Evolutionary conservation across 768 basidiomycete species (phyloP).

Genomic region (Panellus pusillus): DNA sequence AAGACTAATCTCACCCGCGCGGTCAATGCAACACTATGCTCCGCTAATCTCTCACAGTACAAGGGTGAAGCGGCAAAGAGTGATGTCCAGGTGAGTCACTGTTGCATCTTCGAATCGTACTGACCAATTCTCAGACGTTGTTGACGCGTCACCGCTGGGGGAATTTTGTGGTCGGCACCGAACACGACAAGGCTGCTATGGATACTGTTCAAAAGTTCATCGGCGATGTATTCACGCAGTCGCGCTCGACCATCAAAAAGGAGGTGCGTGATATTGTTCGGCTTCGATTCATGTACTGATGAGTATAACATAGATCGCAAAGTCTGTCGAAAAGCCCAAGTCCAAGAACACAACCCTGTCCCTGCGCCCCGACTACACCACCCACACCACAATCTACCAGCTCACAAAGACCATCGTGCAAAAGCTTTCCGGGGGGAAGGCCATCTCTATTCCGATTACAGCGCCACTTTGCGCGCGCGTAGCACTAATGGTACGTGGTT

Average conservation of each 20-base stretch:
- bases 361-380: not conserved
- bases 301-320: not conserved
- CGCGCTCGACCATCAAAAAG: constrained; percentile 3
- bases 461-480: not conserved
- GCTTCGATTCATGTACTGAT: not conserved
- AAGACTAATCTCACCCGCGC: constrained; percentile 4
- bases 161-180: constrained; percentile 4
- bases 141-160: constrained; percentile 5
- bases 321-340: not conserved
- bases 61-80: not conserved
- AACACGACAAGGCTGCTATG: constrained; percentile 6
- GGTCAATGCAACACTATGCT: not conserved
- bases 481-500: not conserved
- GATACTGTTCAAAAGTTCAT: constrained; percentile 1
- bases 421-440: constrained; percentile 2
- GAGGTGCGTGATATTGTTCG: constrained; percentile 1
- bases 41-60: not conserved
- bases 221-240: not conserved
- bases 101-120: not conserved
- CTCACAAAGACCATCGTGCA: constrained; percentile 5
- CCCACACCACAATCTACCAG: constrained; percentile 1
- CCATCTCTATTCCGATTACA: constrained; percentile 4
- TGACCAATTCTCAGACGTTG: not conserved
- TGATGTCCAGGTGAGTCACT: constrained; percentile 1
- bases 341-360: not conserved